These are phyloP conservation scores for Albizia julibrissin DNA, from an alignment of 306 rosid genomes.

Conservation along the genomic window DNA sequence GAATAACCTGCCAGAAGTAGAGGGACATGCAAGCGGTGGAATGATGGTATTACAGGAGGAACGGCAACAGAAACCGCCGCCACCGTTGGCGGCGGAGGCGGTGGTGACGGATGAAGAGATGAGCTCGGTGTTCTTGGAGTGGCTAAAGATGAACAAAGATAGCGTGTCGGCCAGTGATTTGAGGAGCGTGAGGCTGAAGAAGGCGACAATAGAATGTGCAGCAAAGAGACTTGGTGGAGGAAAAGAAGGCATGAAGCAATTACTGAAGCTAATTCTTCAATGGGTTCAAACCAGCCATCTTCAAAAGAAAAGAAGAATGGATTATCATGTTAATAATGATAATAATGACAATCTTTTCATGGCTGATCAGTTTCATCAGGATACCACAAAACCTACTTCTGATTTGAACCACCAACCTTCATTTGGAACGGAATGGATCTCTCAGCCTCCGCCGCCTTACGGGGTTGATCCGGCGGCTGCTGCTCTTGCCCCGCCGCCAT, in stretches of 20 bases:
- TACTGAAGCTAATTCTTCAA: constrained; percentile 63
- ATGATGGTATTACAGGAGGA: neutral
- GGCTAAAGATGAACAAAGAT: constrained; percentile 63
- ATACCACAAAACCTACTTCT: constrained; percentile 32
- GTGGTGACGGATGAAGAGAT: constrained; percentile 37
- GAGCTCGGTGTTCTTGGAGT: constrained; percentile 66
- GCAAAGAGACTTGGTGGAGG: constrained; percentile 70
- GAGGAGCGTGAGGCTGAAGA: constrained; percentile 63
- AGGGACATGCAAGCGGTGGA: neutral
- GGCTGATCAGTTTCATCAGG: constrained; percentile 10
- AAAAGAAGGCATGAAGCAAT: constrained; percentile 62
- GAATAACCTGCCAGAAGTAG: neutral
- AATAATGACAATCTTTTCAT: neutral
- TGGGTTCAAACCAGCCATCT: constrained; percentile 76
- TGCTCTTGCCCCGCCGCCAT: constrained; percentile 16
- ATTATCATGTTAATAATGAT: neutral
- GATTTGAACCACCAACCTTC: constrained; percentile 3
- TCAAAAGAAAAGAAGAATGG: constrained; percentile 39
- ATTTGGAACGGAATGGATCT: constrained; percentile 27
- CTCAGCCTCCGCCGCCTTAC: constrained; percentile 14
- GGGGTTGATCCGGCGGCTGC: constrained; percentile 24
- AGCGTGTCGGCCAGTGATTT: constrained; percentile 65
- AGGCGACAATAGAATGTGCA: constrained; percentile 61
- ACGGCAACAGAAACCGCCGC: neutral
- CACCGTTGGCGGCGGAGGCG: neutral